phyloP scores from a whole-genome alignment of 2,329 filamentous ascomycete species.

The Sclerotinia sclerotiorum region DNA sequence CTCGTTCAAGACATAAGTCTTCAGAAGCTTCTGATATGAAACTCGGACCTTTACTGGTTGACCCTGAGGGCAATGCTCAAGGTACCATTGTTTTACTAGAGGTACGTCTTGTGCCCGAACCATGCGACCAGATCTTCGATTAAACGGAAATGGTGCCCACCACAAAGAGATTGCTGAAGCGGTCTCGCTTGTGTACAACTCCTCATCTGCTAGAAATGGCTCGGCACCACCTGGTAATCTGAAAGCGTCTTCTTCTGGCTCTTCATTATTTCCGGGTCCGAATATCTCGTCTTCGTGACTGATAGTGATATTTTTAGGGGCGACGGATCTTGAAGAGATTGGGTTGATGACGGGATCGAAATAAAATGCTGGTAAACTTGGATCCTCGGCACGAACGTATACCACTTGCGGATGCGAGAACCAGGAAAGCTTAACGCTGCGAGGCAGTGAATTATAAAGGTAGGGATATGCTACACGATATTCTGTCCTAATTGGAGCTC shows the following conservation, averaged over 20 bases:
- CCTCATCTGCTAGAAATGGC: slow-evolving; percentile 87
- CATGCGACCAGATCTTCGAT: slow-evolving; percentile 91
- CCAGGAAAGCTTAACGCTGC: slow-evolving; percentile 91
- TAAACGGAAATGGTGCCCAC: slow-evolving; percentile 98
- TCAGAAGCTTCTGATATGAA: slow-evolving; percentile 96
- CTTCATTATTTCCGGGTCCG: slow-evolving; percentile 71
- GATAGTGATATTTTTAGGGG: slow-evolving; percentile 87
- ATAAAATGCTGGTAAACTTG: slow-evolving; percentile 90
- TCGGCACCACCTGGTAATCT: slow-evolving; percentile 76
- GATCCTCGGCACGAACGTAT: slow-evolving; percentile 84
- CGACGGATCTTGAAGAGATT: slow-evolving; percentile 90
- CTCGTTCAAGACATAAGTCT: slow-evolving; percentile 94
- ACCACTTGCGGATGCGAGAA: slow-evolving; percentile 93
- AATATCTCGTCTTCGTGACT: slow-evolving; percentile 95
- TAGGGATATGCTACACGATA: slow-evolving; percentile 93
- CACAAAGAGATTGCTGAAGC: slow-evolving; percentile 88
- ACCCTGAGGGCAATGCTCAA: slow-evolving; percentile 88
- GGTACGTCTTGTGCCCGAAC: slow-evolving; percentile 96
- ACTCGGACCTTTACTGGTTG: slow-evolving; percentile 97
- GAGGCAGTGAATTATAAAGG: slow-evolving; percentile 92
- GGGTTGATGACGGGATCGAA: slow-evolving; percentile 98
- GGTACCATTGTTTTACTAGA: slow-evolving; percentile 96
- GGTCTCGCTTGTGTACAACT: slow-evolving; percentile 85
- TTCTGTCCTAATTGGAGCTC: slow-evolving; percentile 89
- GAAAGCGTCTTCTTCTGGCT: slow-evolving; percentile 75